Base-by-base conservation (phyloP, 306 rosid species). In the Citrullus colocynthis region DNA sequence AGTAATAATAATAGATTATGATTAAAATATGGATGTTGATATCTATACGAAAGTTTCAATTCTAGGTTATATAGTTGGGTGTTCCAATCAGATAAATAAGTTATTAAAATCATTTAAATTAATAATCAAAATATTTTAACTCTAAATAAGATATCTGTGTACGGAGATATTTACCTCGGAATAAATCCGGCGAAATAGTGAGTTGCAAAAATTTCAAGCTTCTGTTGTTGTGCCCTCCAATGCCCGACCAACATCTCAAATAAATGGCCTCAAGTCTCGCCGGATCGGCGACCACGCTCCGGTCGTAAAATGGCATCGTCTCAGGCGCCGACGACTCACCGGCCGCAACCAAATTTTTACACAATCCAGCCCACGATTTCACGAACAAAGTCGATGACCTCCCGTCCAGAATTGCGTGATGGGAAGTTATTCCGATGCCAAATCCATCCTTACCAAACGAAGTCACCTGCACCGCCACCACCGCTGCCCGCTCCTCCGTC, bases 371-470 rank as follows among this genome's bases (percentile, higher is more conserved):
- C 85, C 89, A 86, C 7, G 78, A 83, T 71, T 81, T 83, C 78
- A 79, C 77, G 83, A 86, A 86, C 32, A 57, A 81, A 30, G 76
- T 66, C 17, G 76, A 74, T 0, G 85, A 24, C 11, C 21, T 28
- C 3, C 87, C 89, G n/a, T 86, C 87, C 7, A 82, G 83, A 30
- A 36, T 36, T 34, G 81, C 66, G 73, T 86, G 87, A n/a, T 44
- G n/a, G 20, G 69, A 79, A 0, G 80, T 20, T 15, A 82, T 73
- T 10, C 84, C 81, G 13, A 84, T n/a, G 24, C 74, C 66, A 37
- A 83, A 20, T 0, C 85, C 81, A 0, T 17, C 45, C 4, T 75
- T 71, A 21, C 84, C 79, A 20, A 84, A 81, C 21, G 75, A 14
- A 3, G 85, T 84, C 39, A 78, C 81, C 45, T 81, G 84, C n/a